These are phyloP conservation scores for Trichoderma atrobrunneum DNA, from an alignment of 2,329 filamentous ascomycete species.

Conservation along the genomic window DNA sequence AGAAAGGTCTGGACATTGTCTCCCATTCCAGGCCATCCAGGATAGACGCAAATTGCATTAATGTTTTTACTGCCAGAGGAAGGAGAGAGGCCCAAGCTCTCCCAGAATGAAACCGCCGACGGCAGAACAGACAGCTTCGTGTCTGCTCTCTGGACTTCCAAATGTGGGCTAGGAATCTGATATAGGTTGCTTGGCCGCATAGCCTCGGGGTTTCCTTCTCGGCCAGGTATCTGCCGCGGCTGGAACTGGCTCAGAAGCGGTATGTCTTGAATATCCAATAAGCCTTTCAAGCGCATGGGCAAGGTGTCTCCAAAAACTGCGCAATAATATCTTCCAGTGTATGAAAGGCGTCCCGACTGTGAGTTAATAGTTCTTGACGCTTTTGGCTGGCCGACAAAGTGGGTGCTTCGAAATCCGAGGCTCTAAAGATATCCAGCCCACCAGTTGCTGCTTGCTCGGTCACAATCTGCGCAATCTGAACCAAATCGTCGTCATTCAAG, in stretches of 20 bases:
- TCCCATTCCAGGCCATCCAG: constrained; percentile 60
- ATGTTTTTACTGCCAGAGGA: constrained; percentile 70
- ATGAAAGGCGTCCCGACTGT: constrained; percentile 48
- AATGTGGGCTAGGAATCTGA: constrained; percentile 63
- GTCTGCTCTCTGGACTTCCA: constrained; percentile 70
- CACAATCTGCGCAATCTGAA: constrained; percentile 68
- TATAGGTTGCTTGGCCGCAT: constrained; percentile 55
- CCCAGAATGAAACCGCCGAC: constrained; percentile 76
- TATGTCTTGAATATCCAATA: constrained; percentile 57
- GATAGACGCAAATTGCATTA: constrained; percentile 67
- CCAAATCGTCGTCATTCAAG: constrained; percentile 57
- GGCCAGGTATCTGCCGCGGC: constrained; percentile 44
- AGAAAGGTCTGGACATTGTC: constrained; percentile 64
- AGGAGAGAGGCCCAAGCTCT: constrained; percentile 71
- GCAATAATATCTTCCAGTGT: constrained; percentile 47
- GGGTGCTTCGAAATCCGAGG: constrained; percentile 23
- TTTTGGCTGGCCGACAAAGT: constrained; percentile 32
- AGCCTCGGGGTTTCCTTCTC: constrained; percentile 44
- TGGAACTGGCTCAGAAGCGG: constrained; percentile 53
- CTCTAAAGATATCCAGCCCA: constrained; percentile 36
- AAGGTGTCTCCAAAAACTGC: constrained; percentile 40
- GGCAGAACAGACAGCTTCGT: constrained; percentile 70
- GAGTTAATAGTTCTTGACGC: constrained; percentile 42
- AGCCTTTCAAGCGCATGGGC: constrained; percentile 43
- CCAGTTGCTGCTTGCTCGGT: constrained; percentile 65